Conservation (phyloP, 306 rosid species). For the Trichosanthes truncata region DNA sequence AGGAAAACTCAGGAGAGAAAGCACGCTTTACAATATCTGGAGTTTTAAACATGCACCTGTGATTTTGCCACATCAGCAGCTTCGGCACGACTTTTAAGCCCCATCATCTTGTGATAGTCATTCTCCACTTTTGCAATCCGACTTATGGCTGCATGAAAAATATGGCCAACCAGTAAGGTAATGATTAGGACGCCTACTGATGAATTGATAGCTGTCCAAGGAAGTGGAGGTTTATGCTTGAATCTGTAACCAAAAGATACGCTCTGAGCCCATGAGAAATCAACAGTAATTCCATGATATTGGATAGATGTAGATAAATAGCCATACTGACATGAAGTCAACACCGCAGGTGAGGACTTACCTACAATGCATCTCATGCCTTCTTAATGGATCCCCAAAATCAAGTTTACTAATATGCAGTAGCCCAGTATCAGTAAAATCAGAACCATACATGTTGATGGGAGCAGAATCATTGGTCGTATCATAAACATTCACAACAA, state of each 20-base stretch:
- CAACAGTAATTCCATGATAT: not conserved
- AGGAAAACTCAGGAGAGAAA: constrained; percentile 9
- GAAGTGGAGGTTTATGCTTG: constrained; percentile 67
- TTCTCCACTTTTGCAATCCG: constrained; percentile 77
- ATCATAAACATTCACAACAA: constrained; percentile 91
- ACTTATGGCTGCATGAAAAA: constrained; percentile 67
- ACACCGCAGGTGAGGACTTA: constrained; percentile 16
- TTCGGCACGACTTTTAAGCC: constrained; percentile 72
- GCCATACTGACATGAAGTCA: not conserved
- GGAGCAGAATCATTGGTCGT: constrained; percentile 62
- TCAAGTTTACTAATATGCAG: constrained; percentile 59
- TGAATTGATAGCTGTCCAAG: constrained; percentile 66
- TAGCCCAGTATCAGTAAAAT: constrained; percentile 66
- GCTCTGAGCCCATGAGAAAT: not conserved
- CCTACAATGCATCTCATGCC: constrained; percentile 99
- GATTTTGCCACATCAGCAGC: constrained; percentile 98
- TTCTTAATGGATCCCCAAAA: constrained; percentile 92
- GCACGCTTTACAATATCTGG: not conserved
- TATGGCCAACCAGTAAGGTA: constrained; percentile 72
- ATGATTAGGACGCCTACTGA: constrained; percentile 57
- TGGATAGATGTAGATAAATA: not conserved
- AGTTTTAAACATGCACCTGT: constrained; percentile 42
- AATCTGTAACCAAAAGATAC: constrained; percentile 39
- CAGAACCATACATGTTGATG: constrained; percentile 83
- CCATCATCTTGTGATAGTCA: constrained; percentile 45